Conservation (phyloP, 805 yeast species). For the Pichia gijzeniarum region DNA sequence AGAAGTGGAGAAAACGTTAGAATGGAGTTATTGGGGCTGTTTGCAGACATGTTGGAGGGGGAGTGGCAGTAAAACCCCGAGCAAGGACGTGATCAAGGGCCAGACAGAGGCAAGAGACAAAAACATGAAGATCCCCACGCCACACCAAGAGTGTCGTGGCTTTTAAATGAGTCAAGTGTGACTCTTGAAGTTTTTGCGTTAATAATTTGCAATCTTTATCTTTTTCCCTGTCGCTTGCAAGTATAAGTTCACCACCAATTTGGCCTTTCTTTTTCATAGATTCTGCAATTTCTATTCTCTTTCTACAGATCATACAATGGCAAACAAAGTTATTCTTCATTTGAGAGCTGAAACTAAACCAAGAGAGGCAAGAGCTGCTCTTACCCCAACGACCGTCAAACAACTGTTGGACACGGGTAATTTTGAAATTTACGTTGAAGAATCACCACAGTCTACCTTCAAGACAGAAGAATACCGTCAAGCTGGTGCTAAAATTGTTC, state of each 20-base stretch:
- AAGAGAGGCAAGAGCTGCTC: slow-evolving; percentile 92
- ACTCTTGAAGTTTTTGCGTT: too few relatives aligned
- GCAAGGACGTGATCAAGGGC: too few relatives aligned
- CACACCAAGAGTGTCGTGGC: too few relatives aligned
- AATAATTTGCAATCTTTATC: too few relatives aligned
- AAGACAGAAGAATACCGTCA: slow-evolving; percentile 64
- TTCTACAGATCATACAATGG: neutral
- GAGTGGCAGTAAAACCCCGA: too few relatives aligned
- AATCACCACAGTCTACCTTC: slow-evolving; percentile 79
- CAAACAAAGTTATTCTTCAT: slow-evolving; percentile 57
- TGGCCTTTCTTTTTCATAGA: too few relatives aligned
- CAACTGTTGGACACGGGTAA: slow-evolving; percentile 73
- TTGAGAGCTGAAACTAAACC: slow-evolving; percentile 97
- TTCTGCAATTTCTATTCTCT: too few relatives aligned
- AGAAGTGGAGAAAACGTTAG: slow-evolving; percentile 67
- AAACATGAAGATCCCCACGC: too few relatives aligned
- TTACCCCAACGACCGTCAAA: slow-evolving; percentile 88
- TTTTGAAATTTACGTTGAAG: slow-evolving; percentile 83
- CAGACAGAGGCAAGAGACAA: too few relatives aligned
- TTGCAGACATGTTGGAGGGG: slow-evolving; percentile 21
- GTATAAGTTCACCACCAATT: too few relatives aligned
- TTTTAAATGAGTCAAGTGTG: too few relatives aligned
- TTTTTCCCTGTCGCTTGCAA: too few relatives aligned
- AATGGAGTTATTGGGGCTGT: slow-evolving; percentile 61
- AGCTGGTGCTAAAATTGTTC: slow-evolving; percentile 84